phyloP scores from a whole-genome alignment of 106 monocot species.

The Phalaenopsis aphrodite region DNA sequence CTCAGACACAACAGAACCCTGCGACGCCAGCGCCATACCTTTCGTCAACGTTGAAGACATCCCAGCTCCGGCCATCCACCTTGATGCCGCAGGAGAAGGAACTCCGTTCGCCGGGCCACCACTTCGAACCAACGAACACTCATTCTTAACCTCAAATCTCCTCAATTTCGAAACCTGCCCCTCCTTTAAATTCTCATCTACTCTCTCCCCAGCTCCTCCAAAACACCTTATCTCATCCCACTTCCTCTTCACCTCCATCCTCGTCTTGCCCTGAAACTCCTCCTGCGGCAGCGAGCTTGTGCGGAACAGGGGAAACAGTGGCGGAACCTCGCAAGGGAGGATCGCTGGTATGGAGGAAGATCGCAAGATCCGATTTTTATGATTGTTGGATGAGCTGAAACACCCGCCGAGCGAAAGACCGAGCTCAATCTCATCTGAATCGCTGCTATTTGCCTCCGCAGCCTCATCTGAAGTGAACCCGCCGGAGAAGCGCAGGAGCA shows the following conservation, averaged over 20 bases:
- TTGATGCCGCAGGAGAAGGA: background rate
- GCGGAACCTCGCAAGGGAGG: background rate
- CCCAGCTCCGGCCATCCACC: background rate
- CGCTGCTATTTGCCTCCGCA: background rate
- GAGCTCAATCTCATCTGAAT: slow-evolving; percentile 12
- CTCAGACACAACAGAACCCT: slow-evolving; percentile 20
- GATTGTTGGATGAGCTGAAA: background rate
- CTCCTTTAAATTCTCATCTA: background rate
- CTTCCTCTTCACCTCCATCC: slow-evolving; percentile 78
- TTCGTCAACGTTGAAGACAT: background rate
- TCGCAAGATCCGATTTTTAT: background rate
- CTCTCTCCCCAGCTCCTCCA: background rate
- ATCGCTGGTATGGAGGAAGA: background rate
- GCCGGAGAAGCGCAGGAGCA: slow-evolving; percentile 1
- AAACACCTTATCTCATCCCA: slow-evolving; percentile 33
- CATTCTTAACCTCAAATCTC: slow-evolving; percentile 1
- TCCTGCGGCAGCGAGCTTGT: slow-evolving; percentile 69
- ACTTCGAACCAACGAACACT: background rate
- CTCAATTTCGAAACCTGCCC: background rate
- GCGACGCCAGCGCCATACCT: background rate
- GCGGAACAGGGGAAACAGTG: slow-evolving; percentile 8
- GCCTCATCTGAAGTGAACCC: background rate
- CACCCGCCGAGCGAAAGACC: slow-evolving; percentile 8
- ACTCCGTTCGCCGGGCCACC: background rate
- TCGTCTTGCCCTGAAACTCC: slow-evolving; percentile 56